Base-by-base conservation (phyloP, 345 rosid genomes). In the Lepidium sativum region DNA sequence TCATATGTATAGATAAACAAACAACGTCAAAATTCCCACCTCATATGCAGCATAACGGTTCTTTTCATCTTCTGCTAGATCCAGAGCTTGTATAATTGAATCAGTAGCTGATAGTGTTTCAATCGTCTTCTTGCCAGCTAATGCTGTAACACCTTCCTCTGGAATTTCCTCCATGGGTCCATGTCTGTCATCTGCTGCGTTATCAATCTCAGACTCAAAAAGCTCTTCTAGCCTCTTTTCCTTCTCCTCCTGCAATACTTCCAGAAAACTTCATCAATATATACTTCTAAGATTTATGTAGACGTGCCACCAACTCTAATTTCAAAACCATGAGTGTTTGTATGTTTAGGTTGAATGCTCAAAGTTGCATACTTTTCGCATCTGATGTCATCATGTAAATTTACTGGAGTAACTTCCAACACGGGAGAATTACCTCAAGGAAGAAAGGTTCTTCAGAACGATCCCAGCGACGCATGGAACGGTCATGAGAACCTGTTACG, bases 391-490 rank as follows among this genome's bases (percentile, higher is more conserved):
- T 25, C 18, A 35, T 33, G 15, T 42, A 60, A 52, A 39, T 8
- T 56, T 12, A 56, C 16, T 7, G 14, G 51, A 48, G 27, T 9
- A 38, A 18, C 25, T 65, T 56, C 54, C 43, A 38, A 12, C 10
- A 48, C 34, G 27, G 23, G 54, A 34, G 42, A 27, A 43, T 44
- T 67, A 94, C 96, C 92, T 90, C 99, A 54, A 90, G 84, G 78
- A 94, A 94, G 77, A 94, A 90, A 29, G 90, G 99, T 65, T 94
- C 99, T 54, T 94, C 96, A 23, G 96, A 83, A 54, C 95, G 95
- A 74, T 90, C 99, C 99, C 99, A 94, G 27, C 99, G 92, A 38
- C 97, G 92, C 68, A 94, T 85, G 25, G 99, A 94, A 47, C 95
- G 81, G 41, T 94, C 99, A 82, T 88, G 99, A 64, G 99, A 90